These are phyloP conservation scores for Erysimum pusillum DNA, from an alignment of 441 rosid species.

Conservation along the genomic window DNA sequence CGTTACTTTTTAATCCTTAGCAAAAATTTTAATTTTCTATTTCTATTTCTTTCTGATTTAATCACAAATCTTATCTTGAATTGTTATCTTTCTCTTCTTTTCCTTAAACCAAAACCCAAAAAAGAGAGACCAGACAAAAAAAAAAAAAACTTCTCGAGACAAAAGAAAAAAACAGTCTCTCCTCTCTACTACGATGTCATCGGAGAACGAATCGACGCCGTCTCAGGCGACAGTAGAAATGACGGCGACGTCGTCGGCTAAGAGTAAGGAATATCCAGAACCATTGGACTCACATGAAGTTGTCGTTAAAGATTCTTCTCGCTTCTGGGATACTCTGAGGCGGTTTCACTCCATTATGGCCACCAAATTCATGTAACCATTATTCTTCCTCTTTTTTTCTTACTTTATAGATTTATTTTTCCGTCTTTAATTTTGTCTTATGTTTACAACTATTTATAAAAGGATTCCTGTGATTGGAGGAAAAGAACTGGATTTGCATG, in stretches of 20 bases:
- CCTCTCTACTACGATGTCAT: constrained; percentile 49
- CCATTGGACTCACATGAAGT: constrained; percentile 71
- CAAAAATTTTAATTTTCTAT: constrained; percentile 44
- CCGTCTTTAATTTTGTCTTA: neutral
- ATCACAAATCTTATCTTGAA: constrained; percentile 48
- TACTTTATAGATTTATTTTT: neutral
- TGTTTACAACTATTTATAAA: neutral
- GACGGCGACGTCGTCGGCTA: constrained; percentile 39
- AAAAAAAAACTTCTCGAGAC: neutral
- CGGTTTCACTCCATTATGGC: constrained; percentile 85
- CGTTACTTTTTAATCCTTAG: constrained; percentile 67
- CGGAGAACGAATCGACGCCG: constrained; percentile 50
- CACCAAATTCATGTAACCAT: constrained; percentile 79
- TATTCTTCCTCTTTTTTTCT: constrained; percentile 2
- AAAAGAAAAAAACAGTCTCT: constrained; percentile 3
- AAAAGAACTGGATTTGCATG: constrained; percentile 92
- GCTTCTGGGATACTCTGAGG: constrained; percentile 90
- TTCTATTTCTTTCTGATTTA: constrained; percentile 44
- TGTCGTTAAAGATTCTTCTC: constrained; percentile 55
- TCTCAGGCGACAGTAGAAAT: constrained; percentile 46
- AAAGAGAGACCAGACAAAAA: constrained; percentile 37
- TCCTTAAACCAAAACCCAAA: constrained; percentile 43
- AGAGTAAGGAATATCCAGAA: constrained; percentile 63
- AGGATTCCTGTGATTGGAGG: constrained; percentile 99
- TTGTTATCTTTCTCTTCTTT: constrained; percentile 41